Base-by-base conservation (phyloP, 106 monocot genomes). In the Dendrobium nobile region DNA sequence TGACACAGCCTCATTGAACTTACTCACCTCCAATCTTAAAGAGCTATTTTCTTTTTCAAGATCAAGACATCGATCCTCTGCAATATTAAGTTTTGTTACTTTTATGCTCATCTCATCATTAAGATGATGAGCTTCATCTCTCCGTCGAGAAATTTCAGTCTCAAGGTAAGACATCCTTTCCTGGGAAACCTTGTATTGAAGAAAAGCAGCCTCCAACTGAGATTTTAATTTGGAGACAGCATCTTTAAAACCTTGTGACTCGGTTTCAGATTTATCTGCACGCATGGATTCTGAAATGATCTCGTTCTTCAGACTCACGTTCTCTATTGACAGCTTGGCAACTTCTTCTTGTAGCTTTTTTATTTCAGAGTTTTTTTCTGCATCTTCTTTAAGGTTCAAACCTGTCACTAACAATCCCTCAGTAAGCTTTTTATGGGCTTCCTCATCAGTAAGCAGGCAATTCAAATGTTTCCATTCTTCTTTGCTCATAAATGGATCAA, bases 201-300 rank as follows among this genome's bases (percentile, higher is more conserved):
- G 77, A 79, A 87, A 61, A 68, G 87, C 86, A 79, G 84, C 85
- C 80, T 92, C 89, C 67, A 88, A 92, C 54, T 94, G 90, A 59
- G 82, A 75, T 77, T 91, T 77, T 47, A 87, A 75, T 75, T 84
- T 83, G 24, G 87, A 84, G 18, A 88, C 79, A 2, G 77, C 79
- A 11, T 85, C 84, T 81, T 84, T 82, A 28, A 97, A 84, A 26
- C 54, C 72, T 40, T 72, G 67, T n/a, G 86, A 47, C 75, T 92
- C 87, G 28, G 33, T 41, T 78, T 83, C 80, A 51, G 82, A 86
- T 82, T 88, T 85, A 73, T 79, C 72, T 54, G 88, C 90, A 58
- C 84, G 79, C 54, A 84, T 85, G 31, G 83, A 73, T 79, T 87
- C 88, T 77, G 19, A 77, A 22, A 56, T 65, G 10, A 90, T 70